Evolutionary conservation across 345 rosid genomes (phyloP).

Genomic region (Capsella bursapastoris): DNA sequence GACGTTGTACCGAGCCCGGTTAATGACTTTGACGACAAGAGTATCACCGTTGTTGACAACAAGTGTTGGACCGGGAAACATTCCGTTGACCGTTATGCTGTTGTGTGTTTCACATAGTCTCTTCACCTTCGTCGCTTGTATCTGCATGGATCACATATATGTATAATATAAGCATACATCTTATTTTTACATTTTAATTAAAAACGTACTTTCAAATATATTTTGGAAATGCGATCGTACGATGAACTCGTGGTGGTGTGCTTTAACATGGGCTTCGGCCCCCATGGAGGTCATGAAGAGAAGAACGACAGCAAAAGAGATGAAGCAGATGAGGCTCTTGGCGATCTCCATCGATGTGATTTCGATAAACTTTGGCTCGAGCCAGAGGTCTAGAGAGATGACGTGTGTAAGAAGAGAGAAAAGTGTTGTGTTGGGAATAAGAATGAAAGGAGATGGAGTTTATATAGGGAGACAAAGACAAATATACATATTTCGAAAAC

Average conservation of each 20-base stretch:
- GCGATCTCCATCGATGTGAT: slow-evolving; percentile 26
- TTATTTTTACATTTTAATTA: neutral
- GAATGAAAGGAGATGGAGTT: slow-evolving; percentile 1
- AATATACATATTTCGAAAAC: slow-evolving; percentile 2
- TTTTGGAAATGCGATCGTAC: slow-evolving; percentile 49
- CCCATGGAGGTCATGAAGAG: slow-evolving; percentile 42
- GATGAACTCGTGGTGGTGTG: slow-evolving; percentile 71
- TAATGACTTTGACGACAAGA: slow-evolving; percentile 67
- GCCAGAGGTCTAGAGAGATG: neutral
- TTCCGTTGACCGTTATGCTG: slow-evolving; percentile 85
- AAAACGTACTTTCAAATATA: neutral
- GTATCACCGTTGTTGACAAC: slow-evolving; percentile 83
- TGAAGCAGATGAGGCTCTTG: slow-evolving; percentile 36
- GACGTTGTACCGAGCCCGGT: slow-evolving; percentile 71
- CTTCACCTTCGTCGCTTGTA: slow-evolving; percentile 86
- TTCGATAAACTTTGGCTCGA: neutral
- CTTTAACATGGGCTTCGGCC: slow-evolving; percentile 50
- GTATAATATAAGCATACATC: neutral
- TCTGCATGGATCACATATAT: slow-evolving; percentile 44
- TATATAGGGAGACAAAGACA: slow-evolving; percentile 39
- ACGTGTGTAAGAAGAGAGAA: slow-evolving; percentile 19
- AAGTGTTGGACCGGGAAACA: slow-evolving; percentile 90
- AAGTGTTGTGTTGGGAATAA: slow-evolving; percentile 30
- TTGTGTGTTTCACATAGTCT: slow-evolving; percentile 89
- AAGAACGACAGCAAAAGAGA: slow-evolving; percentile 44